Percentiles rank a stretch among this genome's conserved stretches.
Conservation (phyloP, 768 basidiomycete genomes). For the Panaeolus cyanescens region DNA sequence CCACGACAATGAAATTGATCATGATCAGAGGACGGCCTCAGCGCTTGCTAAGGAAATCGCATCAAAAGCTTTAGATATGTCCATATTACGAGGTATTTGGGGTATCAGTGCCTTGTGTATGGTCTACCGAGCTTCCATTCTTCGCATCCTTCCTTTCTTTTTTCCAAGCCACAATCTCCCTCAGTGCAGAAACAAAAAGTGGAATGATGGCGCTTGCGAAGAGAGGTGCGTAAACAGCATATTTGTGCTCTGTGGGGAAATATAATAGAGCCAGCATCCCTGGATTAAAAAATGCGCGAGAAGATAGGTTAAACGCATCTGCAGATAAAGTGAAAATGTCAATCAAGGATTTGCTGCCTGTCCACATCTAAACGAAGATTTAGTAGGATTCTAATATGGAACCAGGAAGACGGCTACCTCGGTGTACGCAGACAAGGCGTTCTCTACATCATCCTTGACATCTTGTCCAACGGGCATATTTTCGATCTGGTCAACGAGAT, state of each 20-base stretch:
- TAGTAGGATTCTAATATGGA: not conserved
- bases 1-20: too few species aligned
- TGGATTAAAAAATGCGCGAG: slow-evolving; percentile 94
- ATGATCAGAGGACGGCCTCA: not conserved
- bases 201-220: slow-evolving; percentile 92
- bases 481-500: slow-evolving; percentile 81
- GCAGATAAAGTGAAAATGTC: slow-evolving; percentile 61
- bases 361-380: slow-evolving; percentile 36
- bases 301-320: slow-evolving; percentile 64
- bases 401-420: slow-evolving; percentile 46
- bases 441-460: slow-evolving; percentile 72
- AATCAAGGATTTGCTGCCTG: slow-evolving; percentile 35
- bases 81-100: not conserved
- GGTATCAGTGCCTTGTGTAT: not conserved
- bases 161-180: slow-evolving; percentile 73
- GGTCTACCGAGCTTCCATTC: not conserved
- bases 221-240: slow-evolving; percentile 93
- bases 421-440: slow-evolving; percentile 72
- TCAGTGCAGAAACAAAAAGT: slow-evolving; percentile 69
- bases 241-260: slow-evolving; percentile 97
- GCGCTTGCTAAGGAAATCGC: not conserved
- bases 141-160: slow-evolving; percentile 26
- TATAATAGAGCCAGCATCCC: slow-evolving; percentile 95
- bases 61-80: too few species aligned
- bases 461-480: slow-evolving; percentile 89